Conservation (phyloP, 495 filamentous ascomycete species). For the Hypoxylon perforatum region DNA sequence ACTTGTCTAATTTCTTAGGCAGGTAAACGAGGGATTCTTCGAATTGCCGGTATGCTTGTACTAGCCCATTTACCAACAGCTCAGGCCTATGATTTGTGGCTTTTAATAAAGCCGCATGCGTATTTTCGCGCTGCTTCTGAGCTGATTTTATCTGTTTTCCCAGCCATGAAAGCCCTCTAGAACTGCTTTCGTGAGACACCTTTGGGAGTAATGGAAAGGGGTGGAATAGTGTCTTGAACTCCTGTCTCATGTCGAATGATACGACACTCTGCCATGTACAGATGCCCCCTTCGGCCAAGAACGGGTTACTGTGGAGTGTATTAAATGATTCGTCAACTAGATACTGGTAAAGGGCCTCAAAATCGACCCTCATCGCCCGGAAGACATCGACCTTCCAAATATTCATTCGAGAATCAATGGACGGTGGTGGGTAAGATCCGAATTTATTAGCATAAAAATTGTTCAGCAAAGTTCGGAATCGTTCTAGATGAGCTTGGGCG, state of each 20-base stretch:
- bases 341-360: slow-evolving; percentile 70
- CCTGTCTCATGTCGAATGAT: slow-evolving; percentile 67
- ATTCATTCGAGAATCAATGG: slow-evolving; percentile 41
- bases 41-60: slow-evolving; percentile 58
- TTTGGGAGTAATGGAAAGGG: slow-evolving; percentile 70
- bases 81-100: slow-evolving; percentile 54
- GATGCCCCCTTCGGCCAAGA: slow-evolving; percentile 64
- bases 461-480: slow-evolving; percentile 70
- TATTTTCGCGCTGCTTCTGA: slow-evolving; percentile 49
- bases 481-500: slow-evolving; percentile 67
- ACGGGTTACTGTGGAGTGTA: slow-evolving; percentile 50
- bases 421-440: slow-evolving; percentile 71
- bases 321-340: slow-evolving; percentile 66
- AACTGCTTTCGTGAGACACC: slow-evolving; percentile 26
- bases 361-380: slow-evolving; percentile 68
- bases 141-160: slow-evolving; percentile 44
- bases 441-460: slow-evolving; percentile 68
- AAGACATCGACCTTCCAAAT: slow-evolving; percentile 65
- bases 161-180: slow-evolving; percentile 45
- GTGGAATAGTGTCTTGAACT: slow-evolving; percentile 63
- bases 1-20: slow-evolving; percentile 49
- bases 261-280: slow-evolving; percentile 69
- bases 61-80: slow-evolving; percentile 51
- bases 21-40: slow-evolving; percentile 57
- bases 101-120: slow-evolving; percentile 50